phyloP scores from a whole-genome alignment of 106 monocot genomes.

The Dendrobium nobile region DNA sequence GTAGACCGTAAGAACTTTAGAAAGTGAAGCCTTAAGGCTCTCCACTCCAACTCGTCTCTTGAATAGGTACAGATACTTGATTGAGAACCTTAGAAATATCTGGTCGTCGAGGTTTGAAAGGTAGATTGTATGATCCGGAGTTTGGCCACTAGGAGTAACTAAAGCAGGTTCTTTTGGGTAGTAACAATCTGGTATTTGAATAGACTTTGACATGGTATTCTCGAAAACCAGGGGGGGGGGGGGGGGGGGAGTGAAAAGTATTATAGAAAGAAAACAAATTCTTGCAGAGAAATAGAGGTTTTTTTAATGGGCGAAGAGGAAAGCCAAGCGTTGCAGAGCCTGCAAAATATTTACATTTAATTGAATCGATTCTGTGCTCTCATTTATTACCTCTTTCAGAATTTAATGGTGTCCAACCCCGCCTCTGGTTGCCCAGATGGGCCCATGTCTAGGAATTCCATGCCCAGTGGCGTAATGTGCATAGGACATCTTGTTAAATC shows the following conservation, averaged over 20 bases:
- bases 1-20: conserved; percentile 51
- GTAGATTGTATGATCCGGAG: conserved; percentile 51
- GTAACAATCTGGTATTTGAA: conserved; percentile 60
- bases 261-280: neutral
- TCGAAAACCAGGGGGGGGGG: no score
- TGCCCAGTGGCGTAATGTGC: no score
- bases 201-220: conserved; percentile 23
- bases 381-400: no score
- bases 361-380: no score
- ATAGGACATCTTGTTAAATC: no score
- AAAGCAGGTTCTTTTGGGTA: conserved; percentile 38
- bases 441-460: no score
- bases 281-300: neutral
- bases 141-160: conserved; percentile 35
- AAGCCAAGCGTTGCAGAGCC: no score
- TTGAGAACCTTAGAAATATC: conserved; percentile 76
- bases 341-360: no score
- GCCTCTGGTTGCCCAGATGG: no score
- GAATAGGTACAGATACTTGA: conserved; percentile 74
- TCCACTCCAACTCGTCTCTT: conserved; percentile 22
- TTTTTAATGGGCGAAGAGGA: no score
- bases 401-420: no score
- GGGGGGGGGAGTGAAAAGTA: neutral
- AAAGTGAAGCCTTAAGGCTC: conserved; percentile 38
- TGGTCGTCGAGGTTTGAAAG: conserved; percentile 94